phyloP scores from a whole-genome alignment of 208 protist species.

The Balamuthia mandrillaris region DNA sequence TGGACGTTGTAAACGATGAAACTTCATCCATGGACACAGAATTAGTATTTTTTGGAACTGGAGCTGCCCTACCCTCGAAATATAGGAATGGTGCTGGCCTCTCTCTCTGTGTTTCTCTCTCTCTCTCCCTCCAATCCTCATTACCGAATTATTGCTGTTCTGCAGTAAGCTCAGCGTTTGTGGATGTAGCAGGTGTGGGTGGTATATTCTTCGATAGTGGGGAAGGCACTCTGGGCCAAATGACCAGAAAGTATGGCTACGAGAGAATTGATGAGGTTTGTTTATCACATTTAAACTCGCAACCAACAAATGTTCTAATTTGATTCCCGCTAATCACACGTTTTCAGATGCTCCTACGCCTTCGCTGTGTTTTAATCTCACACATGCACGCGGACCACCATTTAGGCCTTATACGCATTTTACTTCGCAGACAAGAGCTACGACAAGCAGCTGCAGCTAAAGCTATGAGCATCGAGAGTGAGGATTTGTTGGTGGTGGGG shows the following conservation, averaged over 20 bases:
- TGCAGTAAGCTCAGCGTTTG: neutral
- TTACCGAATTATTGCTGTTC: too few species aligned
- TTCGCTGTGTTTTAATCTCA: conserved; percentile 65
- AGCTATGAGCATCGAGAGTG: neutral
- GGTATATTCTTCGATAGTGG: conserved; percentile 63
- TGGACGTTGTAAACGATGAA: too few species aligned
- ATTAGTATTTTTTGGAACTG: conserved; percentile 60
- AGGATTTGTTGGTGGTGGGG: conserved; percentile 25
- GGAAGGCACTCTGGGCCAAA: conserved; percentile 67
- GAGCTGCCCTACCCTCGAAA: conserved; percentile 57
- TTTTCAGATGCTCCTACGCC: neutral
- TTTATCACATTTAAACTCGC: too few species aligned
- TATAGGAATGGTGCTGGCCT: conserved; percentile 52
- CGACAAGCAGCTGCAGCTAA: neutral
- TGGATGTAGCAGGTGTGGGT: neutral
- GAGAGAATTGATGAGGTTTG: neutral
- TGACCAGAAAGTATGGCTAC: conserved; percentile 54
- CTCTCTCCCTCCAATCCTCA: too few species aligned
- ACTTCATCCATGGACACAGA: too few species aligned
- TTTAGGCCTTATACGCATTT: conserved; percentile 55
- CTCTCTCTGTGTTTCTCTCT: too few species aligned
- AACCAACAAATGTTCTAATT: conserved; percentile 15
- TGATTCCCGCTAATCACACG: neutral
- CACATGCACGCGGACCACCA: conserved; percentile 76
- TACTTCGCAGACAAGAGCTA: neutral